These are phyloP conservation scores for Cordia subcordata DNA, from an alignment of 257 asterid species.

Conservation along the genomic window DNA sequence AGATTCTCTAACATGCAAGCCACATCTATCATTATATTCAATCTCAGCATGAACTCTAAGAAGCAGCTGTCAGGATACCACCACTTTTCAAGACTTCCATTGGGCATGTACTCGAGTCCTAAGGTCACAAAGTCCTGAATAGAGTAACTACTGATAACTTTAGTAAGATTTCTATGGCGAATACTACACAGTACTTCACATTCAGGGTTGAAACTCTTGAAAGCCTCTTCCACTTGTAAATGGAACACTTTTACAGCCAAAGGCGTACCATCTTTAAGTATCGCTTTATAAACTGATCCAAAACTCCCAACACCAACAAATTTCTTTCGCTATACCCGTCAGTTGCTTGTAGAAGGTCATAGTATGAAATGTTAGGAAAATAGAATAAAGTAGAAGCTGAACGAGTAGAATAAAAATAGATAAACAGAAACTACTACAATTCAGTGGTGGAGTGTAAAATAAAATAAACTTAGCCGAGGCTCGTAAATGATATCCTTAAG, in stretches of 20 bases:
- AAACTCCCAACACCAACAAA: slow-evolving; percentile 17
- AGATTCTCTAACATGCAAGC: slow-evolving; percentile 30
- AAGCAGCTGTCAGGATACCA: slow-evolving; percentile 14
- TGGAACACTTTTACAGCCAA: slow-evolving; percentile 30
- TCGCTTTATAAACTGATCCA: slow-evolving; percentile 24
- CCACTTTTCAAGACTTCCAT: slow-evolving; percentile 33
- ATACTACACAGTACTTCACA: slow-evolving; percentile 26
- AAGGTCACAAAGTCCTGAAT: slow-evolving; percentile 26
- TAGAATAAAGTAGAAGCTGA: neutral
- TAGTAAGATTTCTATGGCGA: slow-evolving; percentile 31
- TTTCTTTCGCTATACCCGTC: slow-evolving; percentile 11
- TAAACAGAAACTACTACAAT: too few relatives aligned
- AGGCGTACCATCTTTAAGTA: slow-evolving; percentile 1
- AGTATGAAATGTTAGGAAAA: slow-evolving; percentile 7
- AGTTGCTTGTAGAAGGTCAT: slow-evolving; percentile 13
- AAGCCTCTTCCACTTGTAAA: slow-evolving; percentile 18
- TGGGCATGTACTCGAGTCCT: slow-evolving; percentile 30
- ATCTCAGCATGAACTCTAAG: slow-evolving; percentile 16
- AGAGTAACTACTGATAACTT: slow-evolving; percentile 29
- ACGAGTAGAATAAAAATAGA: too few relatives aligned
- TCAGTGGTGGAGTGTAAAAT: too few relatives aligned
- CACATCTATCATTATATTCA: slow-evolving; percentile 31
- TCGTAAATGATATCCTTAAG: neutral
- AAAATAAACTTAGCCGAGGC: too few relatives aligned
- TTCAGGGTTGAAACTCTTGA: slow-evolving; percentile 20